Conservation (phyloP, 352 stramenopile genomes). For the Globisporangium viniferum region DNA sequence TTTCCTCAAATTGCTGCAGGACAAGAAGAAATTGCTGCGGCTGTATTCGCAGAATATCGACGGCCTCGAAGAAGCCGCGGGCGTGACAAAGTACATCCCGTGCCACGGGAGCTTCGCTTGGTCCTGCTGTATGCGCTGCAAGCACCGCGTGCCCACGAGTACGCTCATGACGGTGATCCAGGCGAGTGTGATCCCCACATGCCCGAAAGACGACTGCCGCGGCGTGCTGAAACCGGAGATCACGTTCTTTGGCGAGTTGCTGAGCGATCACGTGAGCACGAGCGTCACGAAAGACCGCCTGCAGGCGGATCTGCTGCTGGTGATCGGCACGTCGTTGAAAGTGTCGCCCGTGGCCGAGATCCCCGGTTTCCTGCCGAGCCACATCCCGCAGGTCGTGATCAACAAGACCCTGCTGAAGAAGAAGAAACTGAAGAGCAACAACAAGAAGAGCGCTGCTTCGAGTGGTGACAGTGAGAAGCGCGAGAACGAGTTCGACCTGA, state of each 20-base stretch:
- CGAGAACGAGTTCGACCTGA: constrained; percentile 65
- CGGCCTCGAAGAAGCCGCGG: constrained; percentile 90
- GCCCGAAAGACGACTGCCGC: constrained; percentile 62
- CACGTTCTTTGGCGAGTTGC: constrained; percentile 96
- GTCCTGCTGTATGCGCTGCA: constrained; percentile 90
- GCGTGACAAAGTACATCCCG: constrained; percentile 91
- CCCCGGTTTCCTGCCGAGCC: constrained; percentile 70
- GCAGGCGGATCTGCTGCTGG: constrained; percentile 93
- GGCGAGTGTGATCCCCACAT: constrained; percentile 71
- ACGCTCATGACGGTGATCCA: constrained; percentile 73
- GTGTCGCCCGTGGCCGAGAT: constrained; percentile 95
- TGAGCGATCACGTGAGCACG: constrained; percentile 87
- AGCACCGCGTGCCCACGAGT: constrained; percentile 44
- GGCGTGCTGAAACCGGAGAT: constrained; percentile 97
- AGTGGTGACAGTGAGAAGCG: constrained; percentile 16
- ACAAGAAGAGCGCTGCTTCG: constrained; percentile 26
- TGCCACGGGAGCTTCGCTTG: constrained; percentile 93
- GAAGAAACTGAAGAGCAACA: constrained; percentile 52
- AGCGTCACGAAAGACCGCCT: constrained; percentile 67
- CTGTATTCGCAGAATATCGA: constrained; percentile 99
- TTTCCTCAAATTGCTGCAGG: constrained; percentile 92
- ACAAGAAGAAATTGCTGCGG: constrained; percentile 89
- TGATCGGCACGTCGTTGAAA: constrained; percentile 97
- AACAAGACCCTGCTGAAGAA: constrained; percentile 88
- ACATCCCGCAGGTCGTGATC: constrained; percentile 88